Evolutionary conservation across 2,329 filamentous ascomycete genomes (phyloP).

Genomic region (Fusarium circinatum): DNA sequence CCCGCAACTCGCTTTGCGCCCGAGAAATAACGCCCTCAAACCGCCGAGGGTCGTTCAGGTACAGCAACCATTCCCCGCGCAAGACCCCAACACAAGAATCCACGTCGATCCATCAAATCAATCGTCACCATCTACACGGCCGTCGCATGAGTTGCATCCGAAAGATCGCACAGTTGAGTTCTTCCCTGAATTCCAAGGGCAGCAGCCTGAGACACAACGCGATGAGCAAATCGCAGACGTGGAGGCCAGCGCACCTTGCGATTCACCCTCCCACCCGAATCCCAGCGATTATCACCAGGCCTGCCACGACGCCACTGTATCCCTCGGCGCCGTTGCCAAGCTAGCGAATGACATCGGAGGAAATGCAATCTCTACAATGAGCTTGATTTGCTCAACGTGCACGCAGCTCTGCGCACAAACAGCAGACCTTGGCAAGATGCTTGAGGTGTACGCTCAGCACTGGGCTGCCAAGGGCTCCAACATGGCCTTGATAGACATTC

Average conservation of each 20-base stretch:
- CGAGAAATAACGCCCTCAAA: neutral
- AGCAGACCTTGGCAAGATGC: conserved; percentile 32
- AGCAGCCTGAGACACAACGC: neutral
- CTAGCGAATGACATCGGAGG: conserved; percentile 12
- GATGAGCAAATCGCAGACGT: neutral
- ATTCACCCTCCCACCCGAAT: neutral
- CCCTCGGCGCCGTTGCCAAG: neutral
- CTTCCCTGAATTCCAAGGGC: neutral
- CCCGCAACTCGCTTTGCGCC: neutral
- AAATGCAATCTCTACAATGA: conserved; percentile 27
- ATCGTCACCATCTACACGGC: neutral
- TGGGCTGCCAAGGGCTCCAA: conserved; percentile 22
- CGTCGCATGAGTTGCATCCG: rapidly evolving
- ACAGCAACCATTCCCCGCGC: neutral
- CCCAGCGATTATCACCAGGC: conserved; percentile 20
- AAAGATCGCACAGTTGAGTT: neutral
- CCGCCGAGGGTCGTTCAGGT: too few species aligned
- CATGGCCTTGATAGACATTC: conserved; percentile 9
- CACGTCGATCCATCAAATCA: neutral
- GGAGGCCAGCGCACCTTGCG: too few species aligned
- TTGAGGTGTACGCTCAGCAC: conserved; percentile 17
- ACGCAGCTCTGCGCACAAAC: conserved; percentile 7
- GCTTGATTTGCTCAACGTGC: conserved; percentile 23
- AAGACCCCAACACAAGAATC: neutral
- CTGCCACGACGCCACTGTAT: neutral